Evolutionary conservation across 1,139 yeast genomes (phyloP).

Genomic region (Geotrichum carabidarum): DNA sequence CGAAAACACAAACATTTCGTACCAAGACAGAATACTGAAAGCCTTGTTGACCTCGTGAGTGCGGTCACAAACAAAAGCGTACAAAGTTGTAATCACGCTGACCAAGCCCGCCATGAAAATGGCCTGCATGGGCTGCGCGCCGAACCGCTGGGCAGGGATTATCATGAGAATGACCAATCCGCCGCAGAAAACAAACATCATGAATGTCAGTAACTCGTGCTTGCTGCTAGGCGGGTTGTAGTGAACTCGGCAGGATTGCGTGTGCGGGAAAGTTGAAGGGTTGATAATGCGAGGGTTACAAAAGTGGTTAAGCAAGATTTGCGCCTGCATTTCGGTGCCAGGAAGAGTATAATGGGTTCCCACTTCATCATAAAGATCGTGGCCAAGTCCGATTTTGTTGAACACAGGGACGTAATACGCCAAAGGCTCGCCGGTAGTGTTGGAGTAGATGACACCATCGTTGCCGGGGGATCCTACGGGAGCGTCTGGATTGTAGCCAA

Average conservation of each 20-base stretch:
- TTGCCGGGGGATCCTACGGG: background rate
- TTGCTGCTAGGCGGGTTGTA: constrained; percentile 8
- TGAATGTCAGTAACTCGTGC: background rate
- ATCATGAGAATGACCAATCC: background rate
- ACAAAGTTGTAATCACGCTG: constrained; percentile 10
- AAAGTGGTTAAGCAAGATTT: constrained; percentile 17
- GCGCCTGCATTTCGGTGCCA: constrained; percentile 8
- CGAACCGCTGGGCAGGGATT: background rate
- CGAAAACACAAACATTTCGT: constrained; percentile 3
- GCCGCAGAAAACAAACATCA: background rate
- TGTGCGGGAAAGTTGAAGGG: constrained; percentile 2
- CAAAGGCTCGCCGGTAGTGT: background rate
- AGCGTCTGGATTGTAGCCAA: constrained; percentile 4
- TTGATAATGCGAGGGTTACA: constrained; percentile 11
- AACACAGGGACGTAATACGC: constrained; percentile 16
- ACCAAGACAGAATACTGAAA: constrained; percentile 8
- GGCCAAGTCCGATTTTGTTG: constrained; percentile 15
- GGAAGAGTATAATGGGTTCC: constrained; percentile 15
- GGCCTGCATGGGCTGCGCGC: background rate
- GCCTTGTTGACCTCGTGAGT: constrained; percentile 14
- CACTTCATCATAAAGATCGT: constrained; percentile 13
- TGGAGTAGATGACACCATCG: constrained; percentile 10
- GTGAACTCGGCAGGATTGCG: constrained; percentile 13
- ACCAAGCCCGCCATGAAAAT: background rate
- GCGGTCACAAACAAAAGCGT: constrained; percentile 16